Conservation (phyloP, 2,329 filamentous ascomycete genomes). For the Fusarium continuum region DNA sequence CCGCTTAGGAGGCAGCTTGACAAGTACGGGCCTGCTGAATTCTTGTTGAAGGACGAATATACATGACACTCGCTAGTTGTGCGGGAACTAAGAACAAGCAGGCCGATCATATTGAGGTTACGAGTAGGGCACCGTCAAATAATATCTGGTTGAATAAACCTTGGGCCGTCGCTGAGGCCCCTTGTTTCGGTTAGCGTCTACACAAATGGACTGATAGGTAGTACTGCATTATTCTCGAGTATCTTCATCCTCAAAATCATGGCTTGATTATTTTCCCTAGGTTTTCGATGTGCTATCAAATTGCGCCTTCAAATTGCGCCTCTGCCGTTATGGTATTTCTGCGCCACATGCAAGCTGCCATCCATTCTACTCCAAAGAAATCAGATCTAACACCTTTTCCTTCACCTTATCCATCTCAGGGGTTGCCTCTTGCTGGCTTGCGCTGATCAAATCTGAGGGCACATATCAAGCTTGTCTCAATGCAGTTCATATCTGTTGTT, state of each 20-base stretch:
- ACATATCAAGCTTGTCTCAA: not conserved
- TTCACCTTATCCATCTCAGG: not conserved
- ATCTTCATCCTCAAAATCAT: too few relatives aligned
- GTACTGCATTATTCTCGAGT: too few relatives aligned
- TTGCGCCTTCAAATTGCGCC: not conserved
- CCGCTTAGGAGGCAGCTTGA: slow-evolving; percentile 48
- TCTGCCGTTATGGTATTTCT: slow-evolving; percentile 11
- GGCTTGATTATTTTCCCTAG: not conserved
- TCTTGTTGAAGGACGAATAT: slow-evolving; percentile 44
- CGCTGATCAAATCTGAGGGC: not conserved
- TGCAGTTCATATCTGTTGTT: not conserved
- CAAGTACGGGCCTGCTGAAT: slow-evolving; percentile 38
- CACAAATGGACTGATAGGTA: too few relatives aligned
- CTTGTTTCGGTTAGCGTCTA: too few relatives aligned
- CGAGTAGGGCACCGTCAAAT: not conserved
- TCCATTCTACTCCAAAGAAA: slow-evolving; percentile 19
- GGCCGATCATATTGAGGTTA: not conserved
- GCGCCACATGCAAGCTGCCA: slow-evolving; percentile 5
- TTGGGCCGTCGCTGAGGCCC: not conserved
- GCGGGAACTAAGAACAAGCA: not conserved
- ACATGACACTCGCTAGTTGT: not conserved
- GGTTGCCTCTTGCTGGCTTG: not conserved
- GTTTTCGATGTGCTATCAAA: not conserved
- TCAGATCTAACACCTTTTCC: slow-evolving; percentile 21
- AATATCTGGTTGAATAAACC: not conserved